Percentiles rank a stretch among this genome's conserved stretches.
Conservation (phyloP, 192 early-diverging fungal genomes). For the Gryganskiella cystojenkinii region DNA sequence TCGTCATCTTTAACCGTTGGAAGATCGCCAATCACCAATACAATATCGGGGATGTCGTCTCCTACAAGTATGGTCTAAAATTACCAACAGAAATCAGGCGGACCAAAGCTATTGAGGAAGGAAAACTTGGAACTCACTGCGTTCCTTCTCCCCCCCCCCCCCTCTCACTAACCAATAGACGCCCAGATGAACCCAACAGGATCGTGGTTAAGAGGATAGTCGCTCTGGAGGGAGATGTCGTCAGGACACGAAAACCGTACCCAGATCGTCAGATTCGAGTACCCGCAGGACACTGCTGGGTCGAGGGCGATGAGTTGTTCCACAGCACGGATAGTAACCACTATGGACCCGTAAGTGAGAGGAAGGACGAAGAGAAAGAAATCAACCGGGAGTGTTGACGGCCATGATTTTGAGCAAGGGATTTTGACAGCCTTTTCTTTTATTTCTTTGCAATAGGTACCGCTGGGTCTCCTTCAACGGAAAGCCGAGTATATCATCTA, state of each 20-base stretch:
- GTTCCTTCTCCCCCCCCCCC: not conserved
- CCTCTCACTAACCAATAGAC: slow-evolving; percentile 29
- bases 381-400: not conserved
- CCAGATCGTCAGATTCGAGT: slow-evolving; percentile 64
- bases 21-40: slow-evolving; percentile 57
- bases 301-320: slow-evolving; percentile 88
- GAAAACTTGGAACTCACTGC: not conserved
- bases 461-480: slow-evolving; percentile 72
- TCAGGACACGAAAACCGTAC: slow-evolving; percentile 60
- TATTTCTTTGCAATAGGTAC: slow-evolving; percentile 54
- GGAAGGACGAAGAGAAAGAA: not conserved
- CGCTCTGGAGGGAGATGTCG: slow-evolving; percentile 82
- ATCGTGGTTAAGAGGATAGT: slow-evolving; percentile 88
- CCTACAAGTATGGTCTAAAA: slow-evolving; percentile 51
- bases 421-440: not conserved
- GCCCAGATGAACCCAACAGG: slow-evolving; percentile 75
- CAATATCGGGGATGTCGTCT: slow-evolving; percentile 77
- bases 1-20: slow-evolving; percentile 74
- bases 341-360: slow-evolving; percentile 74
- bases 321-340: slow-evolving; percentile 84
- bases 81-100: not conserved
- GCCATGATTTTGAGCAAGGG: not conserved
- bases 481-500: slow-evolving; percentile 71
- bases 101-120: not conserved
- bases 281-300: slow-evolving; percentile 86